Evolutionary conservation across 345 rosid genomes (phyloP).

Genomic region (Raphanus sativus): DNA sequence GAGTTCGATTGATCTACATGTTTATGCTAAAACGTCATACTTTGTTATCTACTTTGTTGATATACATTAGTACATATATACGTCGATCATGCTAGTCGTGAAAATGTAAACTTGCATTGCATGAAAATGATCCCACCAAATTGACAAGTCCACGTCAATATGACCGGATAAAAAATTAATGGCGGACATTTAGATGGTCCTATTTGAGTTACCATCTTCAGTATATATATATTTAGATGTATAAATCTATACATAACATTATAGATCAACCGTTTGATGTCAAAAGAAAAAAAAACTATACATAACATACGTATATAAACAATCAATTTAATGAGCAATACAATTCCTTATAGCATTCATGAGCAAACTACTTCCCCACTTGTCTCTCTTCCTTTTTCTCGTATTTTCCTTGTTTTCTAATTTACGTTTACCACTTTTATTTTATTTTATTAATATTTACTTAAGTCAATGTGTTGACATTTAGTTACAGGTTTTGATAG

Average conservation of each 20-base stretch:
- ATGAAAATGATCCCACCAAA: slow-evolving; percentile 27
- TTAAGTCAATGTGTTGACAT: slow-evolving; percentile 28
- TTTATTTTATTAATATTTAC: neutral
- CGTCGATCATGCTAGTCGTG: neutral
- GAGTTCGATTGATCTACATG: neutral
- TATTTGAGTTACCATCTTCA: slow-evolving; percentile 19
- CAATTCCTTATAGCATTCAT: slow-evolving; percentile 43
- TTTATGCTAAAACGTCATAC: neutral
- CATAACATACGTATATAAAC: neutral
- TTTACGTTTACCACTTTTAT: slow-evolving; percentile 31
- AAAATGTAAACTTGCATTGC: slow-evolving; percentile 5
- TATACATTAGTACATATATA: neutral
- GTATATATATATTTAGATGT: slow-evolving; percentile 17
- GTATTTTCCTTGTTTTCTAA: slow-evolving; percentile 26
- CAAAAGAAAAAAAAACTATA: too few species aligned
- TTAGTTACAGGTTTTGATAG: slow-evolving; percentile 7
- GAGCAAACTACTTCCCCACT: slow-evolving; percentile 34
- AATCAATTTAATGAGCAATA: slow-evolving; percentile 10
- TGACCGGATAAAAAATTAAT: slow-evolving; percentile 5
- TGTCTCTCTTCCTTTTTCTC: slow-evolving; percentile 25
- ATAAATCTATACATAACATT: neutral
- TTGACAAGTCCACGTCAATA: slow-evolving; percentile 2
- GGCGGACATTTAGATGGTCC: slow-evolving; percentile 60
- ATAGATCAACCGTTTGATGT: too few species aligned
- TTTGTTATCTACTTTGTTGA: neutral